A percentile compares a stretch with the other conserved stretches of the same genome.
Conservation (phyloP, 176 grass and related monocot species). For the Raddia guianensis region DNA sequence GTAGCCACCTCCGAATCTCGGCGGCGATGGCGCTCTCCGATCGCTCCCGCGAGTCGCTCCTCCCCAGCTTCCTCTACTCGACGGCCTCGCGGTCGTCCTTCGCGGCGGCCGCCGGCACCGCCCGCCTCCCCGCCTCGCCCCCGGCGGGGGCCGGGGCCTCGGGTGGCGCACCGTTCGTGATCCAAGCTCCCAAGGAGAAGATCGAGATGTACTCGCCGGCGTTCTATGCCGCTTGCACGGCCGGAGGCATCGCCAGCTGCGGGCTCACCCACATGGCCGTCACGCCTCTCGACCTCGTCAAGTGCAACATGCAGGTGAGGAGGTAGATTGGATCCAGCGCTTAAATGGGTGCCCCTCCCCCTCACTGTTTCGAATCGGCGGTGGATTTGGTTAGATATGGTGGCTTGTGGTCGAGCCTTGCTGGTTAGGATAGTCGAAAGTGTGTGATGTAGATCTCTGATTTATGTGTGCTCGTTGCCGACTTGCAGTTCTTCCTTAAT, state of each 20-base stretch:
- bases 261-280: no score
- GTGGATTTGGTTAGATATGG: neutral
- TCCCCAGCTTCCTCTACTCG: slow-evolving; percentile 69
- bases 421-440: neutral
- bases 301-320: no score
- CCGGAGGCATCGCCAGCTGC: no score
- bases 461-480: neutral
- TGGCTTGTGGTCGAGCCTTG: neutral
- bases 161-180: slow-evolving; percentile 18
- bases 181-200: slow-evolving; percentile 50
- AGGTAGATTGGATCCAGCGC: neutral
- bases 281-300: no score
- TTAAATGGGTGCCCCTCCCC: neutral
- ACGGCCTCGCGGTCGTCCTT: slow-evolving; percentile 29
- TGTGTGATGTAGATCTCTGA: neutral
- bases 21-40: slow-evolving; percentile 59
- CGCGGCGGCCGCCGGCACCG: slow-evolving; percentile 21
- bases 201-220: no score
- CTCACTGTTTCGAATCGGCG: neutral
- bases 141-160: neutral
- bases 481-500: neutral
- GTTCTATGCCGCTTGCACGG: no score
- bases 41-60: slow-evolving; percentile 51
- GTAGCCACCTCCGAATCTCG: neutral
- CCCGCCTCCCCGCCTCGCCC: slow-evolving; percentile 22